phyloP scores from a whole-genome alignment of 441 rosid species.

The Oxalis stricta region DNA sequence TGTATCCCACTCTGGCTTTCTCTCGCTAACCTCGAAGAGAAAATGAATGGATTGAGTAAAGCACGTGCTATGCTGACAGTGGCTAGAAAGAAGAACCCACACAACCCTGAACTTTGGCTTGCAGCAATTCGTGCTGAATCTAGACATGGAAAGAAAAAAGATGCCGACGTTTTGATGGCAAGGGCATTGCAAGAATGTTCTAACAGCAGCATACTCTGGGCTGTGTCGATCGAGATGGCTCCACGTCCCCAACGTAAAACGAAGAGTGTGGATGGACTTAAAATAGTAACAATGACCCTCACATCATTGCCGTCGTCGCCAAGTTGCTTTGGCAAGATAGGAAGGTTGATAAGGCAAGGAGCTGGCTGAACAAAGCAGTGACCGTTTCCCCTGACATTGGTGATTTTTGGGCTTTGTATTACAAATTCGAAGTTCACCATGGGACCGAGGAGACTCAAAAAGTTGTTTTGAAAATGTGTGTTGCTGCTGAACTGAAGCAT shows the following conservation, averaged over 20 bases:
- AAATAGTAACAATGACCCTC: conserved; percentile 12
- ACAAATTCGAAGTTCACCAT: conserved; percentile 14
- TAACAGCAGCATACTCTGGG: conserved; percentile 15
- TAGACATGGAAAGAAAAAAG: conserved; percentile 14
- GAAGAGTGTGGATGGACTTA: conserved; percentile 11
- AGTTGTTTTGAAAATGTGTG: conserved; percentile 13
- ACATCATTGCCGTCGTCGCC: conserved; percentile 13
- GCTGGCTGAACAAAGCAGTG: conserved; percentile 14
- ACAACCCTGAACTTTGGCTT: conserved; percentile 14
- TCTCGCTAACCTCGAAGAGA: conserved; percentile 13
- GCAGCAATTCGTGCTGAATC: conserved; percentile 13
- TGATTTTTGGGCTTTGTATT: conserved; percentile 18
- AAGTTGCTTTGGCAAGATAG: conserved; percentile 17
- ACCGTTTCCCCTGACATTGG: conserved; percentile 16
- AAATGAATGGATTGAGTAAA: conserved; percentile 15
- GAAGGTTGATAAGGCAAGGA: conserved; percentile 15
- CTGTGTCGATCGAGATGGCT: conserved; percentile 14
- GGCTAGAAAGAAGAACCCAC: conserved; percentile 15
- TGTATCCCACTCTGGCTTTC: conserved; percentile 17
- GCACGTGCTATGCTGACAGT: conserved; percentile 17
- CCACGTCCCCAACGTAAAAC: conserved; percentile 12
- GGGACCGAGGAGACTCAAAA: conserved; percentile 13
- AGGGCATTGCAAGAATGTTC: conserved; percentile 20
- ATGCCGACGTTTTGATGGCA: conserved; percentile 14
- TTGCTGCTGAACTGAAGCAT: conserved; percentile 17